Evolutionary conservation across 2,329 filamentous ascomycete genomes (phyloP).

Genomic region (Cytospora chrysosperma): DNA sequence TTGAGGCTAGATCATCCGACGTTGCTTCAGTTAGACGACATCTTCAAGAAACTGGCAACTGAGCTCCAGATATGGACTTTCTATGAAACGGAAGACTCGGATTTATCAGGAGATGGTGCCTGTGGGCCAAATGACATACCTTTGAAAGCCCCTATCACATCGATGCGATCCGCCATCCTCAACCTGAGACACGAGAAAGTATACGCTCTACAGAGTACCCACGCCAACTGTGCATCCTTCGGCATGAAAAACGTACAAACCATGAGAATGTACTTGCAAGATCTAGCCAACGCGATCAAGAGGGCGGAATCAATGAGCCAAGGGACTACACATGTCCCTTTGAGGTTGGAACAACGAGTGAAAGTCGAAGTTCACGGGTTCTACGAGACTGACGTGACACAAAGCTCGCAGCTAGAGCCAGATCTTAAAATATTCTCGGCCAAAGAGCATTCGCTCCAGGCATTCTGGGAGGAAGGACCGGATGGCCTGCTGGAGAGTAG

Average conservation of each 20-base stretch:
- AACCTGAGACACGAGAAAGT: constrained; percentile 48
- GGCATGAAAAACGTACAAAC: constrained; percentile 46
- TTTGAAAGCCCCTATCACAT: constrained; percentile 56
- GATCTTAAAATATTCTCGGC: not conserved
- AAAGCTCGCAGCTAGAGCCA: not conserved
- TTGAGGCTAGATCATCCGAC: constrained; percentile 49
- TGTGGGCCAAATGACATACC: constrained; percentile 43
- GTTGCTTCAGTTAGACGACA: constrained; percentile 48
- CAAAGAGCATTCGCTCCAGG: constrained; percentile 1
- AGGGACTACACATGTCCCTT: constrained; percentile 37
- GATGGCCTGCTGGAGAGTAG: not conserved
- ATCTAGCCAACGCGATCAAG: constrained; percentile 32
- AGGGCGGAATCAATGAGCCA: constrained; percentile 34
- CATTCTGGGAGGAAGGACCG: not conserved
- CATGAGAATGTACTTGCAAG: constrained; percentile 37
- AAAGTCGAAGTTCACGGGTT: constrained; percentile 56
- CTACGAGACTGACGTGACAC: constrained; percentile 50
- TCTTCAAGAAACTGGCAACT: constrained; percentile 52
- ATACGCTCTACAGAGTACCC: constrained; percentile 49
- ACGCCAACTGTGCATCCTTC: constrained; percentile 51
- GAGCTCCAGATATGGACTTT: constrained; percentile 59
- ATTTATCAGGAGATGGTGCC: constrained; percentile 40
- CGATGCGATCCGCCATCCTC: constrained; percentile 49
- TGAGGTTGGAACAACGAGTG: constrained; percentile 49
- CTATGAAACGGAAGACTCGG: constrained; percentile 58